Base-by-base conservation (phyloP, 768 basidiomycete species). In the Daedalea quercina region DNA sequence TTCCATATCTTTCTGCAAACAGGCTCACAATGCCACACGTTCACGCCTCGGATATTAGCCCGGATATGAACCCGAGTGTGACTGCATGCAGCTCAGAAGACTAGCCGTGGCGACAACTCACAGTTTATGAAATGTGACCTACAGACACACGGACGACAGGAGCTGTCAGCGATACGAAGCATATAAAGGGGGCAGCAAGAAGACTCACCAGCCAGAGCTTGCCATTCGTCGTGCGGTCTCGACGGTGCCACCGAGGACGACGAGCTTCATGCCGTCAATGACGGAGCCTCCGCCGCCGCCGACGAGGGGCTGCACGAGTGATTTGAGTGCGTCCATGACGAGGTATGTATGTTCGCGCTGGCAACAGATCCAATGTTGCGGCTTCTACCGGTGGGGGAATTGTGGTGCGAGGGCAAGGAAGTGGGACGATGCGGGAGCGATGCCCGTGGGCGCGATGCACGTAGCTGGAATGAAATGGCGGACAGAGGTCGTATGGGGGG, bases 101-200 rank as follows among this genome's bases (percentile, higher is more conserved):
- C 47, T 53, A n/a, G 47, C 42, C 44, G 26, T 25, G 41, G 35
- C 40, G 46, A 50, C 52, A 34, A 72, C 87, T 76, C 69, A 89
- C 88, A 90, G 68, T 91, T 91, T 37, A 91, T 86, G 67, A 91
- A 91, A 63, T 88, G 87, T 53, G 82, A 85, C 86, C 85, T 87
- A 55, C 20, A 43, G 31, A 50, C 12, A 44, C 40, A 55, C 48
- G 48, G 34, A 48, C 48, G 43, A 44, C 34, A 19, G 4, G 48
- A 22, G 48, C 35, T 9, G 12, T 11, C 34, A 54, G 60, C 53
- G 51, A 57, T 24, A 19, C 44, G 54, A 33, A 51, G 57, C 15
- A 19, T 4, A 42, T 19, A n/a, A 13, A 24, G 43, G 52, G 26
- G 37, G 19, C 56, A 24, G 46, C 9, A 11, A 11, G 28, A 31